Conservation (phyloP, 495 filamentous ascomycete species). For the Lasiosphaeria ovina region DNA sequence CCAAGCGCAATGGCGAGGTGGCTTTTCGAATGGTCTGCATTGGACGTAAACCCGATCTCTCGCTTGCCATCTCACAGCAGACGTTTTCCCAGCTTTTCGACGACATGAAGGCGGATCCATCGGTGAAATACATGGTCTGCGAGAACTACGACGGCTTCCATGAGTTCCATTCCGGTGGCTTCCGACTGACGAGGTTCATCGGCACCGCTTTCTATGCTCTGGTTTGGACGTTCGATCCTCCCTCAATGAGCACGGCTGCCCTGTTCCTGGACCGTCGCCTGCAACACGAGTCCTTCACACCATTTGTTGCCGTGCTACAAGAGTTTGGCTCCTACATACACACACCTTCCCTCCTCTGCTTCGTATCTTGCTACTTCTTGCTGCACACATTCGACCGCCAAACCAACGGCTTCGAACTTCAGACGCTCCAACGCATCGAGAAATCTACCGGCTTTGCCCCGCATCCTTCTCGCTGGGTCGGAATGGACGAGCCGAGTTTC, state of each 20-base stretch:
- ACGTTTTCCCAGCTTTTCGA: neutral
- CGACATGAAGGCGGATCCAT: slow-evolving; percentile 2
- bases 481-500: no score
- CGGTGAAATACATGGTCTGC: slow-evolving; percentile 5
- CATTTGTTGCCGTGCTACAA: slow-evolving; percentile 30
- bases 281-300: slow-evolving; percentile 8
- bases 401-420: no score
- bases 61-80: slow-evolving; percentile 1
- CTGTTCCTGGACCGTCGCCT: slow-evolving; percentile 2
- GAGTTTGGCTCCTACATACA: slow-evolving; percentile 17
- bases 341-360: slow-evolving; percentile 3
- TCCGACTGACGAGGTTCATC: slow-evolving; percentile 1
- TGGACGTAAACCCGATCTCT: neutral
- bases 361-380: slow-evolving; percentile 1
- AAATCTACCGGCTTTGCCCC: no score
- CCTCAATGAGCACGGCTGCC: neutral
- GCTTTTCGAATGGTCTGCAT: neutral
- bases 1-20: no score
- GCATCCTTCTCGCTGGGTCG: no score
- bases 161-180: slow-evolving; percentile 1
- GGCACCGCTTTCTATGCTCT: slow-evolving; percentile 2
- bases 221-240: slow-evolving; percentile 5
- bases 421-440: no score
- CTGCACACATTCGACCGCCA: neutral
- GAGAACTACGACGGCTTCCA: slow-evolving; percentile 7